Base-by-base conservation (phyloP, 2,329 filamentous ascomycete genomes). In the Colletotrichum sp. region DNA sequence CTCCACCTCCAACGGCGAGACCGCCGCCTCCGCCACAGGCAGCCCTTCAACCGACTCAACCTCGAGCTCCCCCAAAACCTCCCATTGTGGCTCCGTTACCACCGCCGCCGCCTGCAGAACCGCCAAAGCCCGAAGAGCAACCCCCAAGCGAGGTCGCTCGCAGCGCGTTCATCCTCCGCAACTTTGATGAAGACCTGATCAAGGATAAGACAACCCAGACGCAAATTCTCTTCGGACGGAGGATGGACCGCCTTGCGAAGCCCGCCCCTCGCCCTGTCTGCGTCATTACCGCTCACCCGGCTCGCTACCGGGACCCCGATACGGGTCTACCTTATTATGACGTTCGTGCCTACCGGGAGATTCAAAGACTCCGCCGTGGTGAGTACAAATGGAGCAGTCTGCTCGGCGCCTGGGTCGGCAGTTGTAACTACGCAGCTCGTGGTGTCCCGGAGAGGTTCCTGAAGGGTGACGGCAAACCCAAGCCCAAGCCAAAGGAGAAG, bases 261-360 rank as follows among this genome's bases (percentile, higher is more conserved):
- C 90, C 89, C 21, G 82, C 88, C 5, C 86, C 89, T 16, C 82
- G 84, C 2, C 86, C 90, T 18, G 87, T 93, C 36, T 99, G 97
- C 84, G 93, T 93, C 65, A 96, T 99, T 82, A 98, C 95, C 2
- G 94, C 93, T 80, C 91, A 93, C 69, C 92, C 93, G 6, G 97
- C 96, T 15, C 92, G 92, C 71, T 99, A 98, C 84, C 91, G 93
- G 28, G 97, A 99, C 83, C 95, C 96, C 1, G 90, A 91, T 79
- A 99, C 96, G 0, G 95, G 95, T 0, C 89, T 99, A 18, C 92
- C 93, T 1, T 99, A 96, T 85, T 90, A 92, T 78, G 96, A 96
- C 82, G 88, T 92, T 59, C 91, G 93, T 77, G 96, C 96, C 0
- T 98, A 96, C 85, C 92, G 92, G 80, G 93, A 98, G 83, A 94